Percentiles rank a stretch among this genome's conserved stretches.
These are phyloP conservation scores for Rhizopogon vinicolor DNA, from an alignment of 768 basidiomycete species.

Conservation along the genomic window DNA sequence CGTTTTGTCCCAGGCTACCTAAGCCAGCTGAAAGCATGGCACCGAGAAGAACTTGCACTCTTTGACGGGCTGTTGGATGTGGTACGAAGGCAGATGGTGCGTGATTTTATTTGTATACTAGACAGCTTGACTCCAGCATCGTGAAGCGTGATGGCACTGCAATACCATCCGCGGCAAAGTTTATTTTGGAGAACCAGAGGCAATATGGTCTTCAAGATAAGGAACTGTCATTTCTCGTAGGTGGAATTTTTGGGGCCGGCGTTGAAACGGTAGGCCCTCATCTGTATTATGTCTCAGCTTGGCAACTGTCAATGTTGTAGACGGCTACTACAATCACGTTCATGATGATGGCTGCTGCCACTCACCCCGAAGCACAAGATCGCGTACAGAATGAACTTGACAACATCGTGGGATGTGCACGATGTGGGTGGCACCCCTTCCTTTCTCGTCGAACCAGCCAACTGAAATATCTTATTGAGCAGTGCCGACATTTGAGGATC, in stretches of 20 bases:
- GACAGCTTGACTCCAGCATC: neutral
- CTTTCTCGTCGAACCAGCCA: neutral
- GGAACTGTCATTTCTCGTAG: constrained; percentile 35
- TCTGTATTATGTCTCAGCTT: neutral
- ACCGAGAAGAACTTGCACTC: constrained; percentile 35
- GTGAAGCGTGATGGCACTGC: constrained; percentile 20
- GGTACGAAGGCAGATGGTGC: constrained; percentile 26
- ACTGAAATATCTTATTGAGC: neutral
- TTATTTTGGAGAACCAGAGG: constrained; percentile 31
- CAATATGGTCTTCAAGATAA: constrained; percentile 27
- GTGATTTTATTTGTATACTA: neutral
- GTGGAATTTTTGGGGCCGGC: constrained; percentile 40
- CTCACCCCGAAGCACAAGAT: constrained; percentile 44
- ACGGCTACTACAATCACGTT: constrained; percentile 46
- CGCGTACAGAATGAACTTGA: constrained; percentile 52
- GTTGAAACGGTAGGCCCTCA: constrained; percentile 31
- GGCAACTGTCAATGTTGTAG: constrained; percentile 8
- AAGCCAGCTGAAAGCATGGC: constrained; percentile 47
- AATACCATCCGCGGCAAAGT: constrained; percentile 29
- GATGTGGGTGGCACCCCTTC: constrained; percentile 8
- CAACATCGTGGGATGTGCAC: constrained; percentile 38
- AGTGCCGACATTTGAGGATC: constrained; percentile 36
- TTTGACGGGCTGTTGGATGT: constrained; percentile 26
- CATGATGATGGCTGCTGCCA: constrained; percentile 49
- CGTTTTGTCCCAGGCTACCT: constrained; percentile 31